Percentiles rank a stretch among this genome's conserved stretches.
phyloP scores from a whole-genome alignment of 306 rosid genomes.

The Dalbergia oliveri region DNA sequence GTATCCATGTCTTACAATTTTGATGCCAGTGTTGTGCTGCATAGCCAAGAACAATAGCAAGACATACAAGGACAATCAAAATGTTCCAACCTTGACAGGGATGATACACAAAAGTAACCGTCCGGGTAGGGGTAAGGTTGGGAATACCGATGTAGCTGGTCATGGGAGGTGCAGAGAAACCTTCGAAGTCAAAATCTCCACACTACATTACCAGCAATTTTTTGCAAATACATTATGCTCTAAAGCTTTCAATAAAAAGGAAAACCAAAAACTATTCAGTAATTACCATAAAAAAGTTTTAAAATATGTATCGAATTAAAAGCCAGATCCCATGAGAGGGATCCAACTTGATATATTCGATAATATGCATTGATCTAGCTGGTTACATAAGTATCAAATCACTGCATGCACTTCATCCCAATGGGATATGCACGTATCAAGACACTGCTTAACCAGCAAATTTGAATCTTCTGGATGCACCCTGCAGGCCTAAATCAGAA shows the following conservation, averaged over 20 bases:
- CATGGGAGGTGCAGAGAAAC: conserved; percentile 57
- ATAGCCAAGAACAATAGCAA: background rate
- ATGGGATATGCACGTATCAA: conserved; percentile 30
- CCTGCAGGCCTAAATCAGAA: background rate
- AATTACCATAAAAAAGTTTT: background rate
- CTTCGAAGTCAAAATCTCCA: conserved; percentile 22
- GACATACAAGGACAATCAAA: background rate
- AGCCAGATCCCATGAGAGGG: conserved; percentile 45
- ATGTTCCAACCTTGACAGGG: conserved; percentile 62
- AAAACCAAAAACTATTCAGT: background rate
- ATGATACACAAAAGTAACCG: conserved; percentile 36
- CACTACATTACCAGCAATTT: conserved; percentile 55
- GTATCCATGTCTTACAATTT: background rate
- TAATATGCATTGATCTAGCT: conserved; percentile 42
- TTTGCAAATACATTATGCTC: background rate
- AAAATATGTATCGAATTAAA: conserved; percentile 50
- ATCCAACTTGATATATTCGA: conserved; percentile 53
- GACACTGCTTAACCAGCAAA: conserved; percentile 51
- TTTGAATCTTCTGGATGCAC: background rate
- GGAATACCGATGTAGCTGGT: conserved; percentile 50
- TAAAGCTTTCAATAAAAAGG: background rate
- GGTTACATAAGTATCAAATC: conserved; percentile 45
- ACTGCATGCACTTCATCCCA: conserved; percentile 5
- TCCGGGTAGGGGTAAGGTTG: conserved; percentile 51
- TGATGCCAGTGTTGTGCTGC: background rate